Conservation (phyloP, 2,329 filamentous ascomycete species). For the Pestalotiopsis sp. region DNA sequence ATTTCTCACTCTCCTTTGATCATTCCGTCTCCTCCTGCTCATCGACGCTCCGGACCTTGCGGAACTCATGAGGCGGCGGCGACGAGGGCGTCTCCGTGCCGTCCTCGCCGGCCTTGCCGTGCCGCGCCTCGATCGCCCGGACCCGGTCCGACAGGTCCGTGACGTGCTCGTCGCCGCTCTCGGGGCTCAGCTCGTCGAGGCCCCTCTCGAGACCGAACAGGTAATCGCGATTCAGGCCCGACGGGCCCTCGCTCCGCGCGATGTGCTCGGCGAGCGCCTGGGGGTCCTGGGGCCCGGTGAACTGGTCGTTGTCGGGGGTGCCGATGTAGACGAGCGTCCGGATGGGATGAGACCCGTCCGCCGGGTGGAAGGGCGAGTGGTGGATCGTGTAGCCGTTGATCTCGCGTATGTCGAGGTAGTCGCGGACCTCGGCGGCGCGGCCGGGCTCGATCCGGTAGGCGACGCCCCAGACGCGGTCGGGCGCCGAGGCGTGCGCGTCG, state of each 20-base stretch:
- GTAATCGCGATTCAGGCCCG: constrained; percentile 89
- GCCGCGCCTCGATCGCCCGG: constrained; percentile 54
- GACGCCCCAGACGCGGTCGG: constrained; percentile 80
- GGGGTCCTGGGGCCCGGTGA: constrained; percentile 80
- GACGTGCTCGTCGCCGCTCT: constrained; percentile 82
- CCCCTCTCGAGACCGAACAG: constrained; percentile 77
- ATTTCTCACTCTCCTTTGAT: background rate
- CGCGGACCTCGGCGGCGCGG: constrained; percentile 76
- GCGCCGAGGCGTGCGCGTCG: constrained; percentile 61
- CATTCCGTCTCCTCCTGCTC: constrained; percentile 57
- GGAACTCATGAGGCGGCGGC: constrained; percentile 36
- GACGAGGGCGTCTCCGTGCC: background rate
- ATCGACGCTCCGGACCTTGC: constrained; percentile 48
- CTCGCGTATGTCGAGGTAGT: constrained; percentile 93
- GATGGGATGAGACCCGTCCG: constrained; percentile 35
- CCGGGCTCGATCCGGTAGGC: constrained; percentile 80
- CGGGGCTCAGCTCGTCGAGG: constrained; percentile 68
- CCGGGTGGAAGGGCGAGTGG: constrained; percentile 79
- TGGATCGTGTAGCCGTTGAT: constrained; percentile 98
- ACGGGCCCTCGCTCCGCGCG: constrained; percentile 72
- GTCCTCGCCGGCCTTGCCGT: constrained; percentile 13
- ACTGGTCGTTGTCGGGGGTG: constrained; percentile 89
- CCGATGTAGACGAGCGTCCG: constrained; percentile 85
- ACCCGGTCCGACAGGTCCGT: constrained; percentile 77
- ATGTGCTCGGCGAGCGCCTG: constrained; percentile 80